Percentiles rank a stretch among this genome's conserved stretches.
Conservation (phyloP, 306 rosid species). For the Vigna angularis region DNA sequence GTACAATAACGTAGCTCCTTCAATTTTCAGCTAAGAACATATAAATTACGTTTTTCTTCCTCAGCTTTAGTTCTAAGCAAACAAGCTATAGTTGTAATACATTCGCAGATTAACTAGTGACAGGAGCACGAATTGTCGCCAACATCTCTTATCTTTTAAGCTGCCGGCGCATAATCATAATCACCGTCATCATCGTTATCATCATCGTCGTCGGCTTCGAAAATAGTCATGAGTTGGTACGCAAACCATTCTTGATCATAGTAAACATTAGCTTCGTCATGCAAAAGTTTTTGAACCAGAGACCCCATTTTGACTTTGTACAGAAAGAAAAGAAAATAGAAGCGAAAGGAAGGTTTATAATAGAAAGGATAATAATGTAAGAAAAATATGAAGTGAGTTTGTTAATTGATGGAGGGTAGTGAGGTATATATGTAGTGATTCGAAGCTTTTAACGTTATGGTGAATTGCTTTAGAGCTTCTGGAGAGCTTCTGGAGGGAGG, state of each 20-base stretch:
- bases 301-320: slow-evolving; percentile 6
- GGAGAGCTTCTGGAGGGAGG: neutral
- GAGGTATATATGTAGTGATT: slow-evolving; percentile 15
- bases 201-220: slow-evolving; percentile 43
- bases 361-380: neutral
- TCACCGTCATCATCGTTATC: slow-evolving; percentile 1
- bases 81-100: neutral
- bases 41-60: neutral
- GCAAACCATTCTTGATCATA: slow-evolving; percentile 22
- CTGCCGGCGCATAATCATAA: slow-evolving; percentile 46
- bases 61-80: neutral
- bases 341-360: neutral
- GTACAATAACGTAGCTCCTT: neutral
- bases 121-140: neutral
- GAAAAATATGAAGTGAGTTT: neutral
- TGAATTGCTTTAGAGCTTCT: neutral
- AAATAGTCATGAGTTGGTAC: neutral
- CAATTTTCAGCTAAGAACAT: neutral
- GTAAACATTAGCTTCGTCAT: neutral
- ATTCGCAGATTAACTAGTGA: neutral
- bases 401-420: slow-evolving; percentile 17
- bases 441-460: neutral
- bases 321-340: neutral
- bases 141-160: slow-evolving; percentile 22
- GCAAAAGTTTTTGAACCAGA: slow-evolving; percentile 15